Conservation (phyloP, 352 stramenopile genomes). For the Plasmopara viticola region DNA sequence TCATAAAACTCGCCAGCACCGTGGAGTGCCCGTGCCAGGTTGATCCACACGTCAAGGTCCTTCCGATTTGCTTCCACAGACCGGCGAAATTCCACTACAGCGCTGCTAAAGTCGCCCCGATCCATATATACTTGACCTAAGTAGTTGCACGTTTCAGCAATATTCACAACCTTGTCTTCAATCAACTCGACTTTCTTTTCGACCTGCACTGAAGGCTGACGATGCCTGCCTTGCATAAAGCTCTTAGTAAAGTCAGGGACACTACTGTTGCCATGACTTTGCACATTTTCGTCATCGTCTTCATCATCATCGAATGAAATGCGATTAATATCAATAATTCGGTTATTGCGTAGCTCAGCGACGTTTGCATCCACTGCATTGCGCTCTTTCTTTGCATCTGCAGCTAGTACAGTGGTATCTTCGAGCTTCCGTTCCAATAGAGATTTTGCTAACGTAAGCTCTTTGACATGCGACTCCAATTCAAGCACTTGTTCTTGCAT, state of each 20-base stretch:
- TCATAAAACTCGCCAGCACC: constrained; percentile 48
- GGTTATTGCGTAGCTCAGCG: constrained; percentile 41
- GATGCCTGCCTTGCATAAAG: constrained; percentile 13
- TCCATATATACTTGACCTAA: constrained; percentile 64
- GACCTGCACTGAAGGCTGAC: constrained; percentile 21
- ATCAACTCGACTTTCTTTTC: constrained; percentile 28
- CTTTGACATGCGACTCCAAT: constrained; percentile 56
- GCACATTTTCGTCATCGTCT: constrained; percentile 27
- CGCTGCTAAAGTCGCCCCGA: constrained; percentile 49
- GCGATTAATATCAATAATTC: constrained; percentile 63
- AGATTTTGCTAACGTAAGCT: constrained; percentile 54
- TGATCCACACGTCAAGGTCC: constrained; percentile 72
- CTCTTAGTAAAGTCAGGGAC: constrained; percentile 15
- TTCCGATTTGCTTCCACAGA: constrained; percentile 58
- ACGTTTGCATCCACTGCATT: constrained; percentile 37
- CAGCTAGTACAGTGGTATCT: constrained; percentile 17
- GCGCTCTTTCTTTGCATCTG: constrained; percentile 32
- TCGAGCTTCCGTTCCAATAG: constrained; percentile 49
- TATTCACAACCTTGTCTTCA: constrained; percentile 50
- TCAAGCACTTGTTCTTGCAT: constrained; percentile 72
- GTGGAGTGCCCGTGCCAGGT: constrained; percentile 59
- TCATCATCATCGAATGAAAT: constrained; percentile 52
- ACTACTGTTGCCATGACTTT: constrained; percentile 20
- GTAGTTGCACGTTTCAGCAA: constrained; percentile 68
- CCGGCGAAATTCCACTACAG: constrained; percentile 64